Base-by-base conservation (phyloP, 2,329 filamentous ascomycete genomes). In the Fusarium burgessii region DNA sequence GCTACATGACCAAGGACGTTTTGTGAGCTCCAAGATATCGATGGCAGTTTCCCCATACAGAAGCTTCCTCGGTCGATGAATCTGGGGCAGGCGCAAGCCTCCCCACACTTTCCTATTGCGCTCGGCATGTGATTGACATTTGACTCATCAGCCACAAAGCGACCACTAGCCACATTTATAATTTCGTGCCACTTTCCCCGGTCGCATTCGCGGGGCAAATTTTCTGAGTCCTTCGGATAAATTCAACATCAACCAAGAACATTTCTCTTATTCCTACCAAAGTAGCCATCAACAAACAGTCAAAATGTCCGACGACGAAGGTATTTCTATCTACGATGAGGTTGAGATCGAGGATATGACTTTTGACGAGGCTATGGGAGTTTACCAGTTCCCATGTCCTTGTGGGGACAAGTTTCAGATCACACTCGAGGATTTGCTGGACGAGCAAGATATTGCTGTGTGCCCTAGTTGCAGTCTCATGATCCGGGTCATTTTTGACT, bases 291-390 rank as follows among this genome's bases (percentile, higher is more conserved):
- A 51, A 56, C 50, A 15, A 46, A 35, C 33, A 27, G 32, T 46
- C 59, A 83, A 73, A 61, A 91, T 91, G 89, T 86, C 89, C 38
- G 90, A 91, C 78, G 88, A 91, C 71, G 86, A 89, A 57, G 84
- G 84, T 36, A 82, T 92, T 62, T 90, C 92, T 74, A 93, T 97
- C 80, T 98, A 98, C 85, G 95, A 98, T 78, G 95, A 98, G 82
- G 95, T 98, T 82, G 95, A 98, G 81, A 98, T 98, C 84, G 95
- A 98, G 82, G 96, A 99, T 83, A 97, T 98, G 94, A 96, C 93
- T 77, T 98, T 89, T 80, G 94, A 98, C 81, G 84, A 90, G 49
- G 86, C 87, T 7, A 88, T 94, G 42, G 92, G 97, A 80, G 91
- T 97, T 75, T 99, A 97, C 84, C 92, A 95, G 83, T 97, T 97